Evolutionary conservation across 768 basidiomycete species (phyloP).

Genomic region (Hortiboletus flavorubellus): DNA sequence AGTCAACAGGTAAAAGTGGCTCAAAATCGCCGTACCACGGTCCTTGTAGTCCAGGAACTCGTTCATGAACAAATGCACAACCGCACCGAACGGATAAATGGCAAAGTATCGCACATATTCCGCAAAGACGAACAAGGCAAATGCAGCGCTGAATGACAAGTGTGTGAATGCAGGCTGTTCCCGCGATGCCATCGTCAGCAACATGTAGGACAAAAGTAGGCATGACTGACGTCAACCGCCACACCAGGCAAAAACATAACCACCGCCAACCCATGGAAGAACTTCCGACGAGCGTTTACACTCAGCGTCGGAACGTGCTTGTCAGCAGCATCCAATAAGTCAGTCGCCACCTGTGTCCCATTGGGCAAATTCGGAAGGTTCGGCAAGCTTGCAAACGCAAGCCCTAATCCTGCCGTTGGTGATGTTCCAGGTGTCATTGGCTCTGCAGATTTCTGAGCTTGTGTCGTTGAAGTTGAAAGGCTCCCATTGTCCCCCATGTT

Average conservation of each 20-base stretch:
- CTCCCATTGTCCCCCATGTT: constrained; percentile 36
- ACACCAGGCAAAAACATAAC: constrained; percentile 97
- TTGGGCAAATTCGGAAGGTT: constrained; percentile 52
- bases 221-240: constrained; percentile 74
- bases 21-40: constrained; percentile 91
- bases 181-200: constrained; percentile 11
- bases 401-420: constrained; percentile 29
- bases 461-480: constrained; percentile 27
- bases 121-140: constrained; percentile 91
- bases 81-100: constrained; percentile 91
- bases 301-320: constrained; percentile 87
- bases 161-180: constrained; percentile 93
- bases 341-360: constrained; percentile 57
- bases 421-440: constrained; percentile 7
- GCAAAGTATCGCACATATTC: constrained; percentile 99
- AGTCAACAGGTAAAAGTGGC: constrained; percentile 95
- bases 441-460: constrained; percentile 20
- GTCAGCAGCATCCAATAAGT: constrained; percentile 80
- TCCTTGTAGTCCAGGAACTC: constrained; percentile 97
- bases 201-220: constrained; percentile 1
- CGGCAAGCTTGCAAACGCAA: constrained; percentile 44
- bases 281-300: constrained; percentile 91
- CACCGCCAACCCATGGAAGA: constrained; percentile 94
- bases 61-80: constrained; percentile 93
- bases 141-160: constrained; percentile 90